Conservation (phyloP, 768 basidiomycete species). For the Boletus rex-veris region DNA sequence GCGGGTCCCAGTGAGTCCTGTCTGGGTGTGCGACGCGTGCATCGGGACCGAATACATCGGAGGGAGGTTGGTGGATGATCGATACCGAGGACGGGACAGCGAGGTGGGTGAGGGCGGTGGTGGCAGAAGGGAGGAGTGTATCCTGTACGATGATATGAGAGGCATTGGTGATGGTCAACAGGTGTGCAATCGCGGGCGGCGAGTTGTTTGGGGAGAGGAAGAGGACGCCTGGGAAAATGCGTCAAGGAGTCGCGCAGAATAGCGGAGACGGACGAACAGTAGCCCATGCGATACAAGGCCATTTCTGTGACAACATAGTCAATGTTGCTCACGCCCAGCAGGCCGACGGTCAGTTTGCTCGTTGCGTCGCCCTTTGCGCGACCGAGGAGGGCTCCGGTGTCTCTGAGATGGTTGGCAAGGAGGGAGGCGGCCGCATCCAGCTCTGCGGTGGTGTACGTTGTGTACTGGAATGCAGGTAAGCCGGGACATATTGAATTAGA, state of each 20-base stretch:
- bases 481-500: not conserved
- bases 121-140: constrained; percentile 8
- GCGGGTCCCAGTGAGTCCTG: constrained; percentile 21
- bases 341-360: constrained; percentile 24
- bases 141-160: constrained; percentile 25
- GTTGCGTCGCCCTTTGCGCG: constrained; percentile 23
- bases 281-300: constrained; percentile 30
- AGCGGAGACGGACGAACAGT: constrained; percentile 18
- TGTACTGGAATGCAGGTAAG: constrained; percentile 15
- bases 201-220: constrained; percentile 46
- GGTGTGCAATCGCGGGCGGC: constrained; percentile 42
- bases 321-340: constrained; percentile 28
- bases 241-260: not conserved
- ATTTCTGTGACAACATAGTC: constrained; percentile 26
- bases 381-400: constrained; percentile 16
- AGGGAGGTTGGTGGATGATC: constrained; percentile 22
- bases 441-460: constrained; percentile 22
- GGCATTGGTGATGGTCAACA: constrained; percentile 31
- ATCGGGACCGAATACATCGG: constrained; percentile 12
- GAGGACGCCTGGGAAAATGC: constrained; percentile 22
- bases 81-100: constrained; percentile 20
- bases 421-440: constrained; percentile 28
- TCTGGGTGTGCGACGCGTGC: constrained; percentile 17
- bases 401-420: constrained; percentile 22
- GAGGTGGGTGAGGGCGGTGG: constrained; percentile 15